Base-by-base conservation (phyloP, 495 filamentous ascomycete genomes). In the Aspergillus mulundensis region DNA sequence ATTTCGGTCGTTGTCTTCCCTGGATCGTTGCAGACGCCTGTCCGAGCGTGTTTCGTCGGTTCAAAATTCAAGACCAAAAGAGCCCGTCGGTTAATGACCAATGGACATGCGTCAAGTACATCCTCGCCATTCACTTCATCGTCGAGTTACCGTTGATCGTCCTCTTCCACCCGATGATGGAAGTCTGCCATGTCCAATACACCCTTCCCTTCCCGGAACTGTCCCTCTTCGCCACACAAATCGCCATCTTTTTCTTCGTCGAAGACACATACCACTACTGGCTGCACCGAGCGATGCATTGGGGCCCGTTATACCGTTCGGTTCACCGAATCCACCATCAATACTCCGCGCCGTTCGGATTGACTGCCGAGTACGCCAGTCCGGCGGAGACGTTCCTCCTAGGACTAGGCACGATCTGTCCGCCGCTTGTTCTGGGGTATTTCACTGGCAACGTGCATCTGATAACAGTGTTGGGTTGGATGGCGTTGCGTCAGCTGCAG, bases 231-330 rank as follows among this genome's bases (percentile, higher is more conserved):
- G 87, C 87, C 54, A 84, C 87, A 61, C 94, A 98, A 56, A 95
- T 97, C 54, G 81, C 85, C 43, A 77, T 97, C 66, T 96, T 98
- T 80, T 98, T 98, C 75, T 80, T 97, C 46, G 69, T 97, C 65
- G 94, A 98, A 73, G 94, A 98, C 72, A 80, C 95, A 49, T 98
- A 94, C 92, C 94, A 98, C 71, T 98, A 98, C 80, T 98, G 92
- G 86, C 84, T 83, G 43, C 94, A 98, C 74, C 90, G 94, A 53
- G 86, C 87, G 21, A 81, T 98, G 64, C 94, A 98, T 81, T 96
- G 92, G 85, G 91, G 90, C 7, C 88, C 89, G n/a, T 83, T 98
- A 5, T 98, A 98, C 82, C 92, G 87, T 72, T 77, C 84, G 65
- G 87, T 98, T 56, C 94, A 98, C 81, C 97, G 97, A 76, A 91